These are phyloP conservation scores for Cephaloascus fragrans DNA, from an alignment of 805 yeast species.

Conservation along the genomic window DNA sequence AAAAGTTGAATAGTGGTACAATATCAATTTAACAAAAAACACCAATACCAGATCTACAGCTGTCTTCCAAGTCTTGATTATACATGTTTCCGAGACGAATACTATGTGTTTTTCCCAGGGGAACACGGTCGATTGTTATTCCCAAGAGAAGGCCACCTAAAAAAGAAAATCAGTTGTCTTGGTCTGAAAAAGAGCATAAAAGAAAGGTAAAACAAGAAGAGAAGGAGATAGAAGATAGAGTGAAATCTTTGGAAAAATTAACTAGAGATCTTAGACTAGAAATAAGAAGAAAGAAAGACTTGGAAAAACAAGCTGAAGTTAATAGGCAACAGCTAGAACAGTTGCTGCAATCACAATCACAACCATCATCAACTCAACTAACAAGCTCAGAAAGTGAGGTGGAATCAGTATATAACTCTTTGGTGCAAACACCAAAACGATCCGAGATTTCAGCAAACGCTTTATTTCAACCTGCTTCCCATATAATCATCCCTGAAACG, in stretches of 20 bases:
- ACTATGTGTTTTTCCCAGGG: no score
- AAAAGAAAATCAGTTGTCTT: slow-evolving; percentile 1
- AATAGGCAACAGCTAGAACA: slow-evolving; percentile 8
- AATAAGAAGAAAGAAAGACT: slow-evolving; percentile 8
- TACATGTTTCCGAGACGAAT: no score
- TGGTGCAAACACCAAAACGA: slow-evolving; percentile 3
- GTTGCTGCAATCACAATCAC: slow-evolving; percentile 6
- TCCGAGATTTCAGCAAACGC: slow-evolving; percentile 5
- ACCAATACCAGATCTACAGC: no score
- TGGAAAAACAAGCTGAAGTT: slow-evolving; percentile 4
- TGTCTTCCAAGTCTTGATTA: no score
- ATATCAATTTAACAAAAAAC: no score
- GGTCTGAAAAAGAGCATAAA: slow-evolving; percentile 15
- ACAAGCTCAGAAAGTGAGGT: no score
- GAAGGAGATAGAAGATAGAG: slow-evolving; percentile 12
- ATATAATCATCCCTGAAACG: slow-evolving; percentile 21
- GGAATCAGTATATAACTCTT: neutral
- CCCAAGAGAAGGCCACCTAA: neutral
- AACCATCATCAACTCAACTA: no score
- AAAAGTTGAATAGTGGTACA: no score
- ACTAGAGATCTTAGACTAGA: slow-evolving; percentile 17
- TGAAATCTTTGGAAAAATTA: slow-evolving; percentile 17
- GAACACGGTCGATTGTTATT: no score
- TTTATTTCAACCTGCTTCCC: slow-evolving; percentile 14
- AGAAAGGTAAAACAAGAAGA: slow-evolving; percentile 12